Conservation (phyloP, 306 rosid genomes). For the Herpetospermum pedunculosum region DNA sequence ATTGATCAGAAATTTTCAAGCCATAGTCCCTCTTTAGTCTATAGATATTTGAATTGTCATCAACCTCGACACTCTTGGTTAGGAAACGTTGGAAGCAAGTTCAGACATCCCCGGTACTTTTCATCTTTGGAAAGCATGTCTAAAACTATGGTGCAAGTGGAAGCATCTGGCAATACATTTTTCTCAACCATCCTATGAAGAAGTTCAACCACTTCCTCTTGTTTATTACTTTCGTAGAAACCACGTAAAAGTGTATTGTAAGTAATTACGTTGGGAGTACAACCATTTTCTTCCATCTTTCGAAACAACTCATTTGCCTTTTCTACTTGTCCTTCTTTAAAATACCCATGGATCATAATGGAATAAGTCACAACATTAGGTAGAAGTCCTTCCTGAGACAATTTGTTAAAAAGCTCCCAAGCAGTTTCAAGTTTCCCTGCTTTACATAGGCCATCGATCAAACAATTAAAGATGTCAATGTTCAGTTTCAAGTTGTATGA, state of each 20-base stretch:
- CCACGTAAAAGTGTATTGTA: conserved; percentile 29
- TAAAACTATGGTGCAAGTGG: conserved; percentile 20
- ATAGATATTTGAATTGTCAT: neutral
- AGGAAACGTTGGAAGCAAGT: conserved; percentile 32
- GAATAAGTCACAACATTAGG: conserved; percentile 23
- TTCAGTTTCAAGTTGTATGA: too few relatives aligned
- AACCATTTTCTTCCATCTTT: conserved; percentile 28
- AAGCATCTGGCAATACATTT: conserved; percentile 24
- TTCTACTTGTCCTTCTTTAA: conserved; percentile 23
- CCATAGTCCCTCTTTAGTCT: neutral
- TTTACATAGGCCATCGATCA: too few relatives aligned
- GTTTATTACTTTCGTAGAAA: conserved; percentile 23
- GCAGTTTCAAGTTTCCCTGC: conserved; percentile 24
- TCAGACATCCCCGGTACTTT: conserved; percentile 19
- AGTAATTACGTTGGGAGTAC: conserved; percentile 22
- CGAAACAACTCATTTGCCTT: conserved; percentile 28
- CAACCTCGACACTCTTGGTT: neutral
- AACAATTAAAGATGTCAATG: too few relatives aligned
- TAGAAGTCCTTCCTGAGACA: conserved; percentile 13
- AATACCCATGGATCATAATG: conserved; percentile 32
- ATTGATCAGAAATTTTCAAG: neutral
- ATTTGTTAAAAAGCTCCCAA: conserved; percentile 19
- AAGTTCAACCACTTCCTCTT: conserved; percentile 24
- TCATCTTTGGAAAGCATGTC: conserved; percentile 24
- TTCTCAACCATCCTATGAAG: conserved; percentile 27